Conservation (phyloP, 2,329 filamentous ascomycete genomes). For the Keithomyces neogunnii region DNA sequence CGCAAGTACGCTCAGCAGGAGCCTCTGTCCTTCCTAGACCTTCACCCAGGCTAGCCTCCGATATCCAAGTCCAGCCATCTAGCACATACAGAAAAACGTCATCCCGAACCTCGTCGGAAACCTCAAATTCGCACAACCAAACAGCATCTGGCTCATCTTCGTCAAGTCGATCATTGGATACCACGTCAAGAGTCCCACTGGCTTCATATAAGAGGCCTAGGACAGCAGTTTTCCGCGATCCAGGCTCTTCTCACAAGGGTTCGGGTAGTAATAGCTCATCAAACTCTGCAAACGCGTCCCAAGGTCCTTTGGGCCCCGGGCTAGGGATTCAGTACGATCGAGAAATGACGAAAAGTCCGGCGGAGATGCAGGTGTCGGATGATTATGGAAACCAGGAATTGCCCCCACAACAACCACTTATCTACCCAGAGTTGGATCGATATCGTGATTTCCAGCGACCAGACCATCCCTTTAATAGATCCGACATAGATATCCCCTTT, state of each 20-base stretch:
- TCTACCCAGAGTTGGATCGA: conserved; percentile 54
- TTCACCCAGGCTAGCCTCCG: conserved; percentile 16
- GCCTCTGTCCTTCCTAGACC: conserved; percentile 18
- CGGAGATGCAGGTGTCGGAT: conserved; percentile 30
- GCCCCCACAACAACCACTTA: conserved; percentile 32
- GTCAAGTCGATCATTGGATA: conserved; percentile 25
- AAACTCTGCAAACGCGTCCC: conserved; percentile 23
- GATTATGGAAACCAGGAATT: conserved; percentile 27
- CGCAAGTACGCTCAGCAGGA: conserved; percentile 14
- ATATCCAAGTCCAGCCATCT: conserved; percentile 32
- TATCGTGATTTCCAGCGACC: conserved; percentile 42
- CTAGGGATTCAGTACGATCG: conserved; percentile 30
- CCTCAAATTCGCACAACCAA: conserved; percentile 21
- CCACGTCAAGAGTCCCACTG: conserved; percentile 22
- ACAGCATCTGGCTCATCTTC: conserved; percentile 25
- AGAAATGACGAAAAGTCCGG: conserved; percentile 33
- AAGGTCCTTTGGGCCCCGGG: conserved; percentile 25
- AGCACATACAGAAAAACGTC: conserved; percentile 20
- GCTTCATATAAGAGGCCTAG: background rate
- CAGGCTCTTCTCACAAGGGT: conserved; percentile 27
- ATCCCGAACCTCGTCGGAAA: conserved; percentile 20
- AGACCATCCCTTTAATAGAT: conserved; percentile 22
- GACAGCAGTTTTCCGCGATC: conserved; percentile 22
- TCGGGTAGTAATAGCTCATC: conserved; percentile 33
- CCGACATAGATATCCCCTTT: conserved; percentile 39